These are phyloP conservation scores for Komagataella phaffii DNA, from an alignment of 805 yeast species.

Conservation along the genomic window DNA sequence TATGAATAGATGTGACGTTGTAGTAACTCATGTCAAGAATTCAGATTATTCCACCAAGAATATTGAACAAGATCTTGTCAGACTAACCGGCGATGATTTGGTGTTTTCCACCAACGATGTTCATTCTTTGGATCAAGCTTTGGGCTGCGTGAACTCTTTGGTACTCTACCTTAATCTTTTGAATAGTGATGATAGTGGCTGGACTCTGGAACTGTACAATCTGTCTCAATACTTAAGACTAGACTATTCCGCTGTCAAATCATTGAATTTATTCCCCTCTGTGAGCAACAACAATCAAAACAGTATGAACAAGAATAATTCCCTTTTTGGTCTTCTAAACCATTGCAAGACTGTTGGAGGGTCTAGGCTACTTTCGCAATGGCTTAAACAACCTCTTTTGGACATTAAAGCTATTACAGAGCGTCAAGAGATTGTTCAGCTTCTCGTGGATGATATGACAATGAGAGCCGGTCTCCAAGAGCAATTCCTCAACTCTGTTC, in stretches of 20 bases:
- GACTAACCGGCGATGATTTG: slow-evolving; percentile 47
- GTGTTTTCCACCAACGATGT: slow-evolving; percentile 43
- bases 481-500: slow-evolving; percentile 57
- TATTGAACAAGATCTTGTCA: slow-evolving; percentile 65
- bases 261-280: slow-evolving; percentile 73
- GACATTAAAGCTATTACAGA: slow-evolving; percentile 41
- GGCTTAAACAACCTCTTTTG: slow-evolving; percentile 94
- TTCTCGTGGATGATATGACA: slow-evolving; percentile 55
- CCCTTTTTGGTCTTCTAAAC: slow-evolving; percentile 75
- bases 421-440: slow-evolving; percentile 67
- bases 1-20: slow-evolving; percentile 67
- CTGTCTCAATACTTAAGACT: slow-evolving; percentile 76
- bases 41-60: slow-evolving; percentile 51
- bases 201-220: slow-evolving; percentile 49
- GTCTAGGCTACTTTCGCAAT: slow-evolving; percentile 71
- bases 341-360: slow-evolving; percentile 89
- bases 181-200: slow-evolving; percentile 32
- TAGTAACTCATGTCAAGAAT: slow-evolving; percentile 45
- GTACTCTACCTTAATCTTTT: slow-evolving; percentile 55
- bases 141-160: slow-evolving; percentile 56
- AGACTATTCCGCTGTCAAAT: slow-evolving; percentile 82
- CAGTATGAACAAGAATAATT: slow-evolving; percentile 23
- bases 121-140: slow-evolving; percentile 33
- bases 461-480: slow-evolving; percentile 53
- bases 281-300: slow-evolving; percentile 27